Base-by-base conservation (phyloP, 768 basidiomycete genomes). In the Suillus decipiens region DNA sequence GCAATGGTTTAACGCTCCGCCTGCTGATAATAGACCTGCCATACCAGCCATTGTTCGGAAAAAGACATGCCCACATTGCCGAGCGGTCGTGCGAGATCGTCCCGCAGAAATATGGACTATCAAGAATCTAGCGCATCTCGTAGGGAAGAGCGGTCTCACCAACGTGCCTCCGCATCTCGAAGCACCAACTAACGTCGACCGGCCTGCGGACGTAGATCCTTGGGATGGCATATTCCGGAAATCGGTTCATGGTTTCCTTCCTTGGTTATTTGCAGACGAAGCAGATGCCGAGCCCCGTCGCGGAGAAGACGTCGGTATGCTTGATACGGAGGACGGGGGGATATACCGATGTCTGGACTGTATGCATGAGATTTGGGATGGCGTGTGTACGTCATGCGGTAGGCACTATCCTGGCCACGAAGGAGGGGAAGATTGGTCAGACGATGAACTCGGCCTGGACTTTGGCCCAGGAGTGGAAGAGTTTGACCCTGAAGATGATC, bases 281-380 rank as follows among this genome's bases (percentile, higher is more conserved):
- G 64, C 68, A 11, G 68, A 64, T 41, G 69, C 66, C 55, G 70
- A 63, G 59, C 65, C 62, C 47, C 34, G 65, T 28, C 68, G 69
- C 70, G 68, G 75, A 68, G 60, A 81, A 47, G 77, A 81, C 33
- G 75, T 87, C 67, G 90, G 90, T 0, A 84, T 89, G 78, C 82
- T 83, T 39, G 92, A 93, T 69, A 79, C 78, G 10, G 90, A 92
- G 66, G 92, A 93, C 63, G 89, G 87, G 12, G 89, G 87, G 1
- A 80, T 93, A n/a, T 88, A 86, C 69, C 82, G 92, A 19, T 94
- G 92, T 71, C 69, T 86, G 17, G 86, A 87, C 48, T 93, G 91
- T 66, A 82, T 87, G 80, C 86, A 93, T 69, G 92, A 94, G 75
- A 89, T 94, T 64, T 86, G 82, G 83, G 85, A 80, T 64, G 89